Evolutionary conservation across 2,329 filamentous ascomycete species (phyloP).

Genomic region (Beauveria brongniartii): DNA sequence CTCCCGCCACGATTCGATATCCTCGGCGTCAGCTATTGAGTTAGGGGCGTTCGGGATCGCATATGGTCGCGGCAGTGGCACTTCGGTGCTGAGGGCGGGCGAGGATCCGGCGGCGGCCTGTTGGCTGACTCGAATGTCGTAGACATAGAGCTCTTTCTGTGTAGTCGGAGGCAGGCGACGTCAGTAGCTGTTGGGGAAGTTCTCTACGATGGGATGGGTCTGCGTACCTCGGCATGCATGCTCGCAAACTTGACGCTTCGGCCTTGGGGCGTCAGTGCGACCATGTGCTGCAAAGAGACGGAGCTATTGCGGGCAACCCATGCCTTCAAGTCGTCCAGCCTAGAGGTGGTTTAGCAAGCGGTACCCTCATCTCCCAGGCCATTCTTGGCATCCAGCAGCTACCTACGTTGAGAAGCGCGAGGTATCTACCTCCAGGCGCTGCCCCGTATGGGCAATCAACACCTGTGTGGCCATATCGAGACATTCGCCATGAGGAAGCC

Average conservation of each 20-base stretch:
- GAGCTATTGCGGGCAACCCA: constrained; percentile 70
- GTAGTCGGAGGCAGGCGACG: background rate
- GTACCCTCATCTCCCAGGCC: background rate
- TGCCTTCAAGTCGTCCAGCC: constrained; percentile 74
- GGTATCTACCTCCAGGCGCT: constrained; percentile 72
- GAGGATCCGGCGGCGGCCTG: constrained; percentile 39
- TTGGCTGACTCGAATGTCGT: constrained; percentile 71
- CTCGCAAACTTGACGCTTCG: constrained; percentile 76
- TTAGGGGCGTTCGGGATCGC: constrained; percentile 66
- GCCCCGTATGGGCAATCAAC: constrained; percentile 87
- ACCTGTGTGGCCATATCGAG: constrained; percentile 79
- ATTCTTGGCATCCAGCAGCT: background rate
- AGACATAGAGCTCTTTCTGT: constrained; percentile 89
- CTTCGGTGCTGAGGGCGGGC: constrained; percentile 37
- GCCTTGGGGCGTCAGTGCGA: constrained; percentile 77
- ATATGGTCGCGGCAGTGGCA: constrained; percentile 46
- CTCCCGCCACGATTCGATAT: constrained; percentile 79
- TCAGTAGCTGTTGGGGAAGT: constrained; percentile 1
- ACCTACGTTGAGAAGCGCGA: constrained; percentile 65
- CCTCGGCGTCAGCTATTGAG: constrained; percentile 68
- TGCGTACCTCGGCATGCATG: constrained; percentile 66
- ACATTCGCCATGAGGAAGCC: constrained; percentile 35
- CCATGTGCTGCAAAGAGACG: constrained; percentile 71
- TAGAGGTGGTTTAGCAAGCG: constrained; percentile 27
- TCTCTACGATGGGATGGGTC: background rate